Base-by-base conservation (phyloP, 1,284 basidiomycete genomes). In the Cryptococcus sp. region DNA sequence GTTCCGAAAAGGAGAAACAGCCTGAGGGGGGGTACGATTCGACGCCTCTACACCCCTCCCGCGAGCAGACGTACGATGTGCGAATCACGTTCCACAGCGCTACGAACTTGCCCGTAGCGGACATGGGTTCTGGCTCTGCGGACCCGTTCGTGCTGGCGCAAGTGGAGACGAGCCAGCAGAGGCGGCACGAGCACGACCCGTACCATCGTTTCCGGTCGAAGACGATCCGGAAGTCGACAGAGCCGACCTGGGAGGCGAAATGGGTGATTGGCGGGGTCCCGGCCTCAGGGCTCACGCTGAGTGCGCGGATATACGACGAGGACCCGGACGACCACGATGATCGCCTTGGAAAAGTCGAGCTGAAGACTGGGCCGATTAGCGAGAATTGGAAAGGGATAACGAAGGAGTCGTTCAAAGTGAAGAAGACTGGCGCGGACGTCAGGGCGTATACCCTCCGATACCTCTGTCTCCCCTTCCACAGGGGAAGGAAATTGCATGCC, bases 251-350 rank as follows among this genome's bases (percentile, higher is more conserved):
- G 78, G 71, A 81, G 25, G 67, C 72, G 3, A 61, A 65, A 22
- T 84, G 82, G 82, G 65, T 81, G 20, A 74, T 84, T 11, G 77
- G 77, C 0, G 82, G 82, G 5, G 69, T 82, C 1, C 82, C 82
- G 1, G 63, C 62, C 5, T 67, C 71, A 1, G 82, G 81, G 0
- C 77, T 81, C 53, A 62, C 59, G 8, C 67, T 84, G 23, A 71
- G 70, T 3, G 63, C 79, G 27, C 62, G 67, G 20, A 67, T 83
- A 22, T 72, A 73, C 56, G 82, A 84, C 64, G 82, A 83, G 60
- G 82, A 84, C 66, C 70, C 73, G 1, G 75, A 75, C 4, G 73
- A 80, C 55, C 72, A 76, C 53, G 82, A 84, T 71, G 82, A 84
- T 68, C 60, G 75, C 10, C 74, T 83, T 4, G 82, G 82, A 4